A percentile compares a stretch with the other conserved stretches of the same genome.
These are phyloP conservation scores for Scalesia atractyloides DNA, from an alignment of 129 eudicot genomes.

Conservation along the genomic window DNA sequence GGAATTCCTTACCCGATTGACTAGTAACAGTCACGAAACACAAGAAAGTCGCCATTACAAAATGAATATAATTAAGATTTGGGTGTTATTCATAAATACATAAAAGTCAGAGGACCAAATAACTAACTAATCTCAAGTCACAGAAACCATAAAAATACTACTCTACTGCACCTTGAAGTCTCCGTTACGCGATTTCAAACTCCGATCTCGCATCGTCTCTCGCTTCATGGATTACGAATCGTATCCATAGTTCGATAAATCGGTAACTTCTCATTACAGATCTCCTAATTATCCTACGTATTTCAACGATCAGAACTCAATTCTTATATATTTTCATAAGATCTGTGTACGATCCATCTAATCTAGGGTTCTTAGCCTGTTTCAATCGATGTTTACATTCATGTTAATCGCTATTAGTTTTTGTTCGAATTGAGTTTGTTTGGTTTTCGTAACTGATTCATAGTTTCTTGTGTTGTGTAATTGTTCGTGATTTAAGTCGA, in stretches of 20 bases:
- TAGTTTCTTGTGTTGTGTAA: neutral
- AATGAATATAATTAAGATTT: neutral
- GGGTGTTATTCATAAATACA: slow-evolving; percentile 2
- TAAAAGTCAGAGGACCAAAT: slow-evolving; percentile 14
- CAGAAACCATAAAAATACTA: slow-evolving; percentile 24
- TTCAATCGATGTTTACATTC: neutral
- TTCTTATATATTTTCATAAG: neutral
- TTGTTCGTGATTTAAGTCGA: neutral
- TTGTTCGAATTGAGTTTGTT: neutral
- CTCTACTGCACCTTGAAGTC: slow-evolving; percentile 21
- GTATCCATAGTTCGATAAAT: slow-evolving; percentile 21
- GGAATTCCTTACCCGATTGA: no score
- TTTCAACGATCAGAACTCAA: neutral
- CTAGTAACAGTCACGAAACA: no score
- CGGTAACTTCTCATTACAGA: slow-evolving; percentile 29
- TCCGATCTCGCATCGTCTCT: slow-evolving; percentile 29
- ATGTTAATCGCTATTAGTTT: neutral
- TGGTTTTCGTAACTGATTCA: neutral
- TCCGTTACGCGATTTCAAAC: slow-evolving; percentile 31
- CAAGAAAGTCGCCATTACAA: no score
- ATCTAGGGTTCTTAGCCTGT: slow-evolving; percentile 13
- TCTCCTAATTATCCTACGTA: neutral
- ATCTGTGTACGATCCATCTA: slow-evolving; percentile 22
- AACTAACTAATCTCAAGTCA: neutral
- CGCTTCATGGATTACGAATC: slow-evolving; percentile 34